Evolutionary conservation across 257 asterid genomes (phyloP).

Genomic region (Primulina tabacum): DNA sequence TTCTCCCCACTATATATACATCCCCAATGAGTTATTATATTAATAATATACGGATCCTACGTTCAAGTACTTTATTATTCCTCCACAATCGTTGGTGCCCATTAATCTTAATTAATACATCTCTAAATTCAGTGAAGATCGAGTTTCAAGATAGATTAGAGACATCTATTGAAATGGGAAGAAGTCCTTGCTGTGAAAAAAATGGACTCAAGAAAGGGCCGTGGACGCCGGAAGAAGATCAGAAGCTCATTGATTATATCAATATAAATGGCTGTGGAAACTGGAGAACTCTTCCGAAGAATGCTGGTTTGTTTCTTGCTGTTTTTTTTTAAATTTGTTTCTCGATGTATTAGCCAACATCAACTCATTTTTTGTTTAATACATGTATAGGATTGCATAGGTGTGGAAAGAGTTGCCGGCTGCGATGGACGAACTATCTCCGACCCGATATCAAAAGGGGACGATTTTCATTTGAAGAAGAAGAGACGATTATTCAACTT

Average conservation of each 20-base stretch:
- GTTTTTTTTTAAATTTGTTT: not conserved
- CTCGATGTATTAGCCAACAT: not conserved
- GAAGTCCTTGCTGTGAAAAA: conserved; percentile 66
- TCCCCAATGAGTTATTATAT: conserved; percentile 12
- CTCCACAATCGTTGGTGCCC: not conserved
- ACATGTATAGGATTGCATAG: conserved; percentile 45
- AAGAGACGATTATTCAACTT: conserved; percentile 61
- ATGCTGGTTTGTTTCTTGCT: conserved; percentile 43
- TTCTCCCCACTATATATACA: conserved; percentile 18
- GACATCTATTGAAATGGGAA: conserved; percentile 38
- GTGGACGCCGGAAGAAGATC: conserved; percentile 68
- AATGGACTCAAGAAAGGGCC: conserved; percentile 62
- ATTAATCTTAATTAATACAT: not conserved
- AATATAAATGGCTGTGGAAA: conserved; percentile 51
- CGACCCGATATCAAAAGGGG: conserved; percentile 63
- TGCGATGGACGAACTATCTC: conserved; percentile 61
- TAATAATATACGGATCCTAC: not conserved
- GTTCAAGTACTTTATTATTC: not conserved
- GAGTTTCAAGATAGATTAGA: not conserved
- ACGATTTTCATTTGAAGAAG: conserved; percentile 60
- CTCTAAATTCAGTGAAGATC: not conserved
- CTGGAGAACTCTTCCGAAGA: conserved; percentile 64
- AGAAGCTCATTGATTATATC: conserved; percentile 52
- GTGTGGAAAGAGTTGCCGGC: conserved; percentile 71
- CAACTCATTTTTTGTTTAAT: not conserved